Evolutionary conservation across 441 rosid genomes (phyloP), one percentile per base, ranked within the genome.

Genomic region (Flueggea neowawraea): DNA sequence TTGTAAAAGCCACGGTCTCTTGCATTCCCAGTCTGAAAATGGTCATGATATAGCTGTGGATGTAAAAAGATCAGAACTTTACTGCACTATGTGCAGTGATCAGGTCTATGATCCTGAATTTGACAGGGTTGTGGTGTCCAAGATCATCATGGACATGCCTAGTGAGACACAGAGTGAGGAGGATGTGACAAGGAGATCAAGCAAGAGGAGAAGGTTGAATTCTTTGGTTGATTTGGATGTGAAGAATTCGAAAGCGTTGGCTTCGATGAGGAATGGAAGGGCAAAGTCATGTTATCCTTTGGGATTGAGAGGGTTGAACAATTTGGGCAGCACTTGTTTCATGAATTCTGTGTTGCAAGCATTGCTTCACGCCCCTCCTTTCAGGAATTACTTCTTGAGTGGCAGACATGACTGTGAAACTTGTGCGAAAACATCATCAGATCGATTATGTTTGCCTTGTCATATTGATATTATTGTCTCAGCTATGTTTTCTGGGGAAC

Each of bases 341-440:
- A 83, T 89, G 98, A 89, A 89, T 65, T 86, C 93, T 66, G 89
- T 87, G 68, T 77, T 92, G 89, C 98, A 89, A 77, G 95, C 82
- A 14, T 79, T 89, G 81, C 74, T 89, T 68, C 95, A 92, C 65
- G 88, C 90, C n/a, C 90, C 92, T 63, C 92, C 90, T 4, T 66
- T 88, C 61, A 58, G 88, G 63, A 82, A 79, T 65, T 88, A 82
- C 69, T 88, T 88, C 69, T 71, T 84, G 50, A 82, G 87, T 49
- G 90, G 68, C 66, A 71, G 76, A 65, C 96, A 84, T 61, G 81
- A 78, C 54, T 67, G 82, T 4, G 50, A 16, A 22, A 73, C 47
- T 43, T 57, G 48, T 49, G 76, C 57, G 6, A 60, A 63, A 47
- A 87, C 70, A 67, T 71, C 73, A 4, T 69, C 70, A 45, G 80